A percentile compares a stretch with the other conserved stretches of the same genome.
Evolutionary conservation across 2,329 filamentous ascomycete genomes (phyloP).

Genomic region (Botrytis medusae): DNA sequence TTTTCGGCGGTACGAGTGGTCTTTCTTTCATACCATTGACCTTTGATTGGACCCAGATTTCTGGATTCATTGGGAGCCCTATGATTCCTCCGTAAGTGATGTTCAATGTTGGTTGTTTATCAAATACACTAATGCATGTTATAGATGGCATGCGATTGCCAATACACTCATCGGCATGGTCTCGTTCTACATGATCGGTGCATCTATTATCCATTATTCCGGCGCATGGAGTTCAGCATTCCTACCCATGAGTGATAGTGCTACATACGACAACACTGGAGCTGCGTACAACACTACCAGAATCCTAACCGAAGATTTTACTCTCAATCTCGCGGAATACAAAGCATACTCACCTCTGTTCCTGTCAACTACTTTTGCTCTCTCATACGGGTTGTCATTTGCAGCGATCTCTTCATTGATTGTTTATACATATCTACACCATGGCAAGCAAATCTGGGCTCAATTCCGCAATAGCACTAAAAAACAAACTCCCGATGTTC

Average conservation of each 20-base stretch:
- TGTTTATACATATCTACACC: slow-evolving; percentile 65
- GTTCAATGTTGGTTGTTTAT: background rate
- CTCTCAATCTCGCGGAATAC: slow-evolving; percentile 64
- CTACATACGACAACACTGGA: slow-evolving; percentile 73
- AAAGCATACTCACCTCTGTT: slow-evolving; percentile 70
- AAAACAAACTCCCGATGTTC: slow-evolving; percentile 11
- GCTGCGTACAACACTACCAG: slow-evolving; percentile 60
- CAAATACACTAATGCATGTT: background rate
- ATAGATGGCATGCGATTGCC: slow-evolving; percentile 65
- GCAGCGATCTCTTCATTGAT: slow-evolving; percentile 68
- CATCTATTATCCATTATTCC: slow-evolving; percentile 62
- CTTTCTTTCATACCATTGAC: slow-evolving; percentile 68
- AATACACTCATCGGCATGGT: slow-evolving; percentile 70
- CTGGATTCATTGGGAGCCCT: slow-evolving; percentile 29
- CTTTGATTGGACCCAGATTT: slow-evolving; percentile 74
- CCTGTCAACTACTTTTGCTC: slow-evolving; percentile 68
- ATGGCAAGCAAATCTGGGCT: slow-evolving; percentile 63
- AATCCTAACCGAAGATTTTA: slow-evolving; percentile 62
- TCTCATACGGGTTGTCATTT: slow-evolving; percentile 71
- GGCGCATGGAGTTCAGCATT: slow-evolving; percentile 43
- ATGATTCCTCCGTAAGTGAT: slow-evolving; percentile 49
- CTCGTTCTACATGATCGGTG: slow-evolving; percentile 59
- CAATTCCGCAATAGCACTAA: slow-evolving; percentile 9
- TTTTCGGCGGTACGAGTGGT: slow-evolving; percentile 67
- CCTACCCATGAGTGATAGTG: slow-evolving; percentile 69